A percentile compares a stretch with the other conserved stretches of the same genome.
These are phyloP conservation scores for Eucalyptus albens DNA, from an alignment of 345 rosid genomes.

Conservation along the genomic window DNA sequence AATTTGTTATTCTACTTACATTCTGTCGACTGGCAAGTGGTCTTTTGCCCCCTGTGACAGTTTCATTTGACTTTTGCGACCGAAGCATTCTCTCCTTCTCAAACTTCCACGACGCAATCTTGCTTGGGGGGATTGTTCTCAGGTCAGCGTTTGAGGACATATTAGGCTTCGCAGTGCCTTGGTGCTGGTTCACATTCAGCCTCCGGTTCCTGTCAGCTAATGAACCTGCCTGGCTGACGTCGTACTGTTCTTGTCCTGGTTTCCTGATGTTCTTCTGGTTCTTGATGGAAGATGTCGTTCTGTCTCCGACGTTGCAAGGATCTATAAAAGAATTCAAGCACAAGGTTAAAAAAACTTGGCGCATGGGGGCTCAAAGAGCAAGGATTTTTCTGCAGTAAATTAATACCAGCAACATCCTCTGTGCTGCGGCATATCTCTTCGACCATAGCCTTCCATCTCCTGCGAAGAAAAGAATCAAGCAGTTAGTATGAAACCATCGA, in stretches of 20 bases:
- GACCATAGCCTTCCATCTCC: neutral
- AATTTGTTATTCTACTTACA: neutral
- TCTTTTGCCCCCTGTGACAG: neutral
- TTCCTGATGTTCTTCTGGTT: neutral
- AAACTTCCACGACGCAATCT: neutral
- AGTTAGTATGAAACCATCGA: neutral
- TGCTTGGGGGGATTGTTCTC: neutral
- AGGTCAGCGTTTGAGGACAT: neutral
- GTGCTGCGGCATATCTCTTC: neutral
- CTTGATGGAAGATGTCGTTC: neutral
- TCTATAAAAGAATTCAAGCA: neutral
- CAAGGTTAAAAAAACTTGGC: neutral
- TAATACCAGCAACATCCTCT: neutral
- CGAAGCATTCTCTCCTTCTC: neutral
- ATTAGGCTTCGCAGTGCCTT: neutral
- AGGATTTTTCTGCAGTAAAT: neutral
- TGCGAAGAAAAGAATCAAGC: neutral
- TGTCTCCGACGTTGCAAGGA: neutral
- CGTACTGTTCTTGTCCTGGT: neutral
- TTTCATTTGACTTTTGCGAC: neutral
- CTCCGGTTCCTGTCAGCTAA: neutral
- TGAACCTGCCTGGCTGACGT: neutral
- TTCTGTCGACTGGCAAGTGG: neutral
- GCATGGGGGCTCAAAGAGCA: neutral
- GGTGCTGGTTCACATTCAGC: neutral